Percentiles rank a stretch among this genome's conserved stretches.
phyloP scores from a whole-genome alignment of 2,329 filamentous ascomycete genomes.

The Tolypocladium paradoxum region DNA sequence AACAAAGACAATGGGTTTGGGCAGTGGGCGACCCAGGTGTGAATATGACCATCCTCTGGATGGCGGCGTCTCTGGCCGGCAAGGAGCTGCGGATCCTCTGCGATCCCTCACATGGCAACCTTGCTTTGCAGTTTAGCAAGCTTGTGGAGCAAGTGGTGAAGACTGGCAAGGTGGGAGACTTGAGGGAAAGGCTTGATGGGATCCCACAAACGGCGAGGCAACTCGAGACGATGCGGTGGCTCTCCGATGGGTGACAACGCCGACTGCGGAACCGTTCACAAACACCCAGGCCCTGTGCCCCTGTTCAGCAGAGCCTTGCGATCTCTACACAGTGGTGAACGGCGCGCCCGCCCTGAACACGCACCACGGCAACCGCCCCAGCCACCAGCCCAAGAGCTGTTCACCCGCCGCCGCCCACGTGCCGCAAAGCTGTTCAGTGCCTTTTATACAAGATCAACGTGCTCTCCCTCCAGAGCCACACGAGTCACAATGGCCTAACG shows the following conservation, averaged over 20 bases:
- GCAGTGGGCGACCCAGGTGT: conserved; percentile 21
- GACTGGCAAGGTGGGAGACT: not conserved
- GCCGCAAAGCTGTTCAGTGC: not conserved
- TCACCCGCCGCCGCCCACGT: no score
- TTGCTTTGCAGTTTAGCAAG: not conserved
- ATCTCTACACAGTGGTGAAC: not conserved
- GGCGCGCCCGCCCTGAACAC: not conserved
- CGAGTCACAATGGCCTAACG: not conserved
- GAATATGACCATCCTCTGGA: conserved; percentile 20
- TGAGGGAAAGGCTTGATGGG: not conserved
- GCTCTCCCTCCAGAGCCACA: not conserved
- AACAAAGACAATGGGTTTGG: conserved; percentile 25
- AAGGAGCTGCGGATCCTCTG: conserved; percentile 10
- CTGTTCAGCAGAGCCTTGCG: not conserved
- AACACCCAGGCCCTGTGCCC: no score
- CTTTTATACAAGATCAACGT: not conserved
- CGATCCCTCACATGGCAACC: conserved; percentile 4
- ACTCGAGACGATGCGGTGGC: not conserved
- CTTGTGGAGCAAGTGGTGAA: not conserved
- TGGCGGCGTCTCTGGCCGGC: conserved; percentile 16
- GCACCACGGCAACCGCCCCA: no score
- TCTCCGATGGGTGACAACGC: not conserved
- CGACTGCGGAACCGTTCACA: not conserved
- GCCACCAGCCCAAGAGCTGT: no score
- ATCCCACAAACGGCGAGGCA: not conserved